Conservation (phyloP, 2,329 filamentous ascomycete genomes). For the Fusarium pilosicola region DNA sequence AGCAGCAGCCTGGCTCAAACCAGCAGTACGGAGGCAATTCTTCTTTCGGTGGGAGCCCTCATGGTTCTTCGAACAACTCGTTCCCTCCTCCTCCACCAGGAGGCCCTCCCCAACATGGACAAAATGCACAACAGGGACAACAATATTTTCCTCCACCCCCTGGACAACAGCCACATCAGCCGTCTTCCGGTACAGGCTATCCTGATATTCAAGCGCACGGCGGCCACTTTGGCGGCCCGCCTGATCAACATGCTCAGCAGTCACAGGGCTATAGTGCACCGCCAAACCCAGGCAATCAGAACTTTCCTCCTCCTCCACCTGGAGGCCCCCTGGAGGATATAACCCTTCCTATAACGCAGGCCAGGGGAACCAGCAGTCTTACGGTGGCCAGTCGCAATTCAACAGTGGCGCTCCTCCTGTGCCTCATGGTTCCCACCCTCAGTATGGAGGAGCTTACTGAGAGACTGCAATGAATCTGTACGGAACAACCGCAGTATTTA, state of each 20-base stretch:
- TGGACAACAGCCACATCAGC: constrained; percentile 36
- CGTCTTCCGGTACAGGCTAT: constrained; percentile 36
- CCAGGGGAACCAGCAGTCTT: constrained; percentile 45
- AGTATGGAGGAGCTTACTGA: constrained; percentile 43
- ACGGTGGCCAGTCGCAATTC: constrained; percentile 44
- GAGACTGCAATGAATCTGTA: not conserved
- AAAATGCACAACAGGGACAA: constrained; percentile 29
- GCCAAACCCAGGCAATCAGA: constrained; percentile 23
- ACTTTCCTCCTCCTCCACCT: constrained; percentile 41
- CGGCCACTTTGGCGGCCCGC: constrained; percentile 34
- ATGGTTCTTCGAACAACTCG: constrained; percentile 37
- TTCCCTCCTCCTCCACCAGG: constrained; percentile 40
- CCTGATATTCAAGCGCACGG: constrained; percentile 33
- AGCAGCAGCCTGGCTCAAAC: constrained; percentile 32
- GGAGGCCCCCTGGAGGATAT: constrained; percentile 41
- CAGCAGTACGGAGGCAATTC: constrained; percentile 34
- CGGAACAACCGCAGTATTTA: constrained; percentile 2
- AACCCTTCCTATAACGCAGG: constrained; percentile 44
- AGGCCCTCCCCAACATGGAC: constrained; percentile 35
- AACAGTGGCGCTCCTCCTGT: constrained; percentile 42
- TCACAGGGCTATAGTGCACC: constrained; percentile 37
- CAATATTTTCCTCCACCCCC: constrained; percentile 37
- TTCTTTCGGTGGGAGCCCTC: constrained; percentile 35
- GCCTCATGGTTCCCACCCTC: constrained; percentile 49
- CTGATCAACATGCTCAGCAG: constrained; percentile 40